Percentiles rank a stretch among this genome's conserved stretches.
These are phyloP conservation scores for Suillus cothurnatus DNA, from an alignment of 768 basidiomycete genomes.

Conservation along the genomic window DNA sequence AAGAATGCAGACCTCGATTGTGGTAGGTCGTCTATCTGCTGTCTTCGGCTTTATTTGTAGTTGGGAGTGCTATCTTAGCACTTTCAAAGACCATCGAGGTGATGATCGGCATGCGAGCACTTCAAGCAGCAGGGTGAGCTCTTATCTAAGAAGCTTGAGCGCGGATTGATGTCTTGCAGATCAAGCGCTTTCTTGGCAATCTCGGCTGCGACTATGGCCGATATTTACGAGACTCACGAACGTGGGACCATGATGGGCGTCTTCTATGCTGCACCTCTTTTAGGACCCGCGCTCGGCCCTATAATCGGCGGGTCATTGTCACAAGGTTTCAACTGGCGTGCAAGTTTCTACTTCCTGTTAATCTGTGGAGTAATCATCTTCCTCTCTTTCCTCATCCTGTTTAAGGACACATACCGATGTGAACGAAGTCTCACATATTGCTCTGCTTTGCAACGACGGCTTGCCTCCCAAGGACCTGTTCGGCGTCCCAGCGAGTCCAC, in stretches of 20 bases:
- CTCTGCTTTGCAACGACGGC: slow-evolving; percentile 52
- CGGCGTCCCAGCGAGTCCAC: slow-evolving; percentile 25
- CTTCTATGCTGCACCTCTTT: slow-evolving; percentile 77
- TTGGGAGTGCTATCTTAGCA: slow-evolving; percentile 60
- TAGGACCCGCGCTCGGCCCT: slow-evolving; percentile 74
- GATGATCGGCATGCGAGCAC: slow-evolving; percentile 65
- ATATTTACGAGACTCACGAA: slow-evolving; percentile 74
- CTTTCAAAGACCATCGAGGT: slow-evolving; percentile 52
- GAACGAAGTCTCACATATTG: slow-evolving; percentile 86
- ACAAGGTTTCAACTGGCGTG: slow-evolving; percentile 72
- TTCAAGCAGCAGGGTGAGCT: slow-evolving; percentile 68
- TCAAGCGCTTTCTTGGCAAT: slow-evolving; percentile 70
- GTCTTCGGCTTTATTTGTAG: slow-evolving; percentile 52
- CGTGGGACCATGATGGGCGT: slow-evolving; percentile 81
- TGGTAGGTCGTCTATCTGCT: slow-evolving; percentile 54
- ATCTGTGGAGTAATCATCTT: slow-evolving; percentile 59
- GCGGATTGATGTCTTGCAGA: slow-evolving; percentile 34
- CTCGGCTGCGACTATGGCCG: slow-evolving; percentile 77
- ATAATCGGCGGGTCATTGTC: slow-evolving; percentile 72
- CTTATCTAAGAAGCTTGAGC: slow-evolving; percentile 6
- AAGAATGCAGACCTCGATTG: slow-evolving; percentile 6
- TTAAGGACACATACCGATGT: slow-evolving; percentile 81
- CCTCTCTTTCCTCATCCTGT: slow-evolving; percentile 61
- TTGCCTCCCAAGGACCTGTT: slow-evolving; percentile 26
- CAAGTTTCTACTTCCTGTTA: slow-evolving; percentile 81